Conservation (phyloP, 441 rosid genomes). For the Euphorbia schlechtendalii region DNA sequence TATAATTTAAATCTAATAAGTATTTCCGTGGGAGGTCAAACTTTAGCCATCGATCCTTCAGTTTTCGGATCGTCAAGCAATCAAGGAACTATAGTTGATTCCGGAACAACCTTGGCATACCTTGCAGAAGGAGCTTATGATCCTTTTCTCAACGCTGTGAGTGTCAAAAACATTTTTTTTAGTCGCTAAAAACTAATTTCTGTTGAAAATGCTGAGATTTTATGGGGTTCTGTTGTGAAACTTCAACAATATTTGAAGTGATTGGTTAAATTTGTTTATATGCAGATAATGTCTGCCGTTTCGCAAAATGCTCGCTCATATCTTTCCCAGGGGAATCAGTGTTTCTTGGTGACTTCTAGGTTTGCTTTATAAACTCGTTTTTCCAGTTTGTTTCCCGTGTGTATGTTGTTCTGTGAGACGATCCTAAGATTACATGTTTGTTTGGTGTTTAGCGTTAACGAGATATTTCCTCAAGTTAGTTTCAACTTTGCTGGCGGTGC, state of each 20-base stretch:
- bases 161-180: conserved; percentile 23
- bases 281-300: conserved; percentile 57
- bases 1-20: conserved; percentile 85
- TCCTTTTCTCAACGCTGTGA: conserved; percentile 70
- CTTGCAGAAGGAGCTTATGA: conserved; percentile 72
- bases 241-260: background rate
- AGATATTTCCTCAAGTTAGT: conserved; percentile 76
- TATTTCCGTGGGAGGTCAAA: conserved; percentile 70
- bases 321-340: conserved; percentile 47
- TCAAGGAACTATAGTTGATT: conserved; percentile 86
- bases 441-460: conserved; percentile 41
- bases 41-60: conserved; percentile 52
- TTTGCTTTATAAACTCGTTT: no score
- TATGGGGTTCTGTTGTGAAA: no score
- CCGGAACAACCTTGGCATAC: conserved; percentile 95
- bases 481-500: conserved; percentile 84
- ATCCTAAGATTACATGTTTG: conserved; percentile 9
- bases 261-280: conserved; percentile 17
- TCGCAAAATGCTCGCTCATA: conserved; percentile 46
- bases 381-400: no score
- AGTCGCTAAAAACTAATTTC: conserved; percentile 1
- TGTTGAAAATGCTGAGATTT: background rate
- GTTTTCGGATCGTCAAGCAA: conserved; percentile 64
- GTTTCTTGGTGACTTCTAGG: conserved; percentile 69
- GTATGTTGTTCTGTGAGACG: background rate